Evolutionary conservation across 768 basidiomycete genomes (phyloP).

Genomic region (Lactifluus subvellereus): DNA sequence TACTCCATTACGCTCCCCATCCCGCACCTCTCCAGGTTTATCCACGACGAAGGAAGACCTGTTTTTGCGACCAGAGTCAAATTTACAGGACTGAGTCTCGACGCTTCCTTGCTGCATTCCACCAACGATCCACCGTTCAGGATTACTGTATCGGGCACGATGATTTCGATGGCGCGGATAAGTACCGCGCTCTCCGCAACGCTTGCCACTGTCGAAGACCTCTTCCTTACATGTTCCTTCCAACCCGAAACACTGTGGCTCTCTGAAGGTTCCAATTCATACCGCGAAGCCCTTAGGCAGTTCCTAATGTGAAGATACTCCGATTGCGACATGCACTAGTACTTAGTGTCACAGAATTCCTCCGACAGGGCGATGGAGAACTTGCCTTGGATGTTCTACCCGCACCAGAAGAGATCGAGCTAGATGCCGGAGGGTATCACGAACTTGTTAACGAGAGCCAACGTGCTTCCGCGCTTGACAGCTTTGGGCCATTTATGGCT

Average conservation of each 20-base stretch:
- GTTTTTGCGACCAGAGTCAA: neutral
- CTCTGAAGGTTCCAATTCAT: neutral
- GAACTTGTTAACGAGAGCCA: neutral
- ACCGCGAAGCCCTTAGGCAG: neutral
- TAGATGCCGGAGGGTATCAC: neutral
- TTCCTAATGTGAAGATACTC: neutral
- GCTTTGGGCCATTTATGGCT: neutral
- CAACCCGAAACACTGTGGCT: neutral
- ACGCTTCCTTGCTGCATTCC: neutral
- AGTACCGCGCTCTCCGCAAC: neutral
- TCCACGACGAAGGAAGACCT: neutral
- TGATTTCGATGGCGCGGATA: neutral
- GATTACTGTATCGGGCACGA: neutral
- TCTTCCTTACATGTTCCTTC: neutral
- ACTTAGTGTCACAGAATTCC: neutral
- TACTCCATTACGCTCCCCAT: neutral
- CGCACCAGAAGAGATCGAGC: neutral
- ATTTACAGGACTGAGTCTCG: fast-evolving
- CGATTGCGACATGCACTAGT: neutral
- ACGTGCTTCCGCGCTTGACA: no score
- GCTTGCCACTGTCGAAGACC: neutral
- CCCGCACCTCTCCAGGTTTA: neutral
- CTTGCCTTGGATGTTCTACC: neutral
- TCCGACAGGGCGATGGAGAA: neutral
- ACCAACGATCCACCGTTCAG: neutral